Percentiles rank a stretch among this genome's conserved stretches.
phyloP scores from a whole-genome alignment of 495 filamentous ascomycete genomes.

The Staphylotrichum tortipilum region DNA sequence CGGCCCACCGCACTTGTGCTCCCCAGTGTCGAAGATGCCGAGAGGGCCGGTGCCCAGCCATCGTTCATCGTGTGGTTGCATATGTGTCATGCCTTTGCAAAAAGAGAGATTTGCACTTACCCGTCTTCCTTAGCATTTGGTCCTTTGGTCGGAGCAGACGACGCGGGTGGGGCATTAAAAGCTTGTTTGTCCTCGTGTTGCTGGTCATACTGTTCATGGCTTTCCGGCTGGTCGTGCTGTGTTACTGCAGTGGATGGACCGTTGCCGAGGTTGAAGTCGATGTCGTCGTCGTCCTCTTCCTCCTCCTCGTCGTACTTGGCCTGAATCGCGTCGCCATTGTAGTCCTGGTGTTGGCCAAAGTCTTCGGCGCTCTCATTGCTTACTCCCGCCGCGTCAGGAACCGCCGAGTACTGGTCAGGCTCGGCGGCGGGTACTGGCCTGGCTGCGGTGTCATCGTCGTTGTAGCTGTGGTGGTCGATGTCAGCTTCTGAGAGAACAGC shows the following conservation, averaged over 20 bases:
- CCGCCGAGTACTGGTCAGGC: conserved; percentile 25
- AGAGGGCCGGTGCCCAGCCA: neutral
- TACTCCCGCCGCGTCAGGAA: conserved; percentile 21
- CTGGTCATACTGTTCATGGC: conserved; percentile 1
- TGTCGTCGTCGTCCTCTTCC: conserved; percentile 59
- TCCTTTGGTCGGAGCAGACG: conserved; percentile 29
- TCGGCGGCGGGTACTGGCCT: conserved; percentile 32
- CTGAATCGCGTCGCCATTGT: conserved; percentile 37
- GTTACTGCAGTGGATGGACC: conserved; percentile 28
- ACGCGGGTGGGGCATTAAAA: conserved; percentile 20
- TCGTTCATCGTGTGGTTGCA: neutral
- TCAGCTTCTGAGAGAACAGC: neutral
- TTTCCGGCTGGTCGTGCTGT: conserved; percentile 28
- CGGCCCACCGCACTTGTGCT: neutral
- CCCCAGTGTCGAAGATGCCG: neutral
- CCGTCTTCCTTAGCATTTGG: conserved; percentile 93
- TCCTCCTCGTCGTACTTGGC: conserved; percentile 49
- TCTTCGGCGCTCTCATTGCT: conserved; percentile 46
- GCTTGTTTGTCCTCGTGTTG: conserved; percentile 15
- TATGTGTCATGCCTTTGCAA: conserved; percentile 11
- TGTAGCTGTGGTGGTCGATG: conserved; percentile 54
- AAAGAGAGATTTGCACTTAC: conserved; percentile 59
- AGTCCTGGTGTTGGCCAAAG: conserved; percentile 11
- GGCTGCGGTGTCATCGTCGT: conserved; percentile 61
- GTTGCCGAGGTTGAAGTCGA: conserved; percentile 48